Evolutionary conservation across 2,329 filamentous ascomycete species (phyloP).

Genomic region (Cytospora piceicola): DNA sequence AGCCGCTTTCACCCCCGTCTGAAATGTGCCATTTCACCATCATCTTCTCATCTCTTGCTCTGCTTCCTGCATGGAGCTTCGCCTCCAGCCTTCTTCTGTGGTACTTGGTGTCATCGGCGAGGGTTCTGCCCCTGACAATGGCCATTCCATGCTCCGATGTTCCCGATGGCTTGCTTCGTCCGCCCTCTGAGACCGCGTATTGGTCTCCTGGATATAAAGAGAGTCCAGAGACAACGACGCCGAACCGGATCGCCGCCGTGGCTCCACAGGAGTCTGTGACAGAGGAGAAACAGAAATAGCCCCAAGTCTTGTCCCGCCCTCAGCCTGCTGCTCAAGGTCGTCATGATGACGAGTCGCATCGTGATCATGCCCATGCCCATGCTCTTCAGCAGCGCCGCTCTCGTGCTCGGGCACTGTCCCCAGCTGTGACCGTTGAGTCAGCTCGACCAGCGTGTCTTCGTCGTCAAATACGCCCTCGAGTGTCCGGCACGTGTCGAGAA

Average conservation of each 20-base stretch:
- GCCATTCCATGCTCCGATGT: background rate
- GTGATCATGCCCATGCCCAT: background rate
- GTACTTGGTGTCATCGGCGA: slow-evolving; percentile 7
- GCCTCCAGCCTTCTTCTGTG: background rate
- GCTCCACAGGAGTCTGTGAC: background rate
- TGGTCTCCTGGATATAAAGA: slow-evolving; percentile 9
- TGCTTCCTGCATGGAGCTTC: background rate
- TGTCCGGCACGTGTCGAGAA: slow-evolving; percentile 28
- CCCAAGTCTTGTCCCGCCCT: background rate
- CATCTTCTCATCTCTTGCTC: background rate
- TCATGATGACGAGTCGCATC: background rate
- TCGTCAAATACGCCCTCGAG: slow-evolving; percentile 27
- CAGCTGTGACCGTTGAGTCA: slow-evolving; percentile 7
- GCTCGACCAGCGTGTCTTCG: slow-evolving; percentile 24
- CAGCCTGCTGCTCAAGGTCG: background rate
- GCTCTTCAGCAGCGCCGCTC: background rate
- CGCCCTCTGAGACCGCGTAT: background rate
- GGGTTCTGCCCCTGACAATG: background rate
- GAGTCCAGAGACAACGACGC: slow-evolving; percentile 16
- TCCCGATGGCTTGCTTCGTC: background rate
- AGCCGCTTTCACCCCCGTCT: background rate
- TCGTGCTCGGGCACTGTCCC: slow-evolving; percentile 4
- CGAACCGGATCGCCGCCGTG: background rate
- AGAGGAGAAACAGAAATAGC: background rate
- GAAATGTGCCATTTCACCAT: background rate